Evolutionary conservation across 352 stramenopile species (phyloP), one percentile per base, ranked within the genome.

Genomic region (Blastocystis hominis): DNA sequence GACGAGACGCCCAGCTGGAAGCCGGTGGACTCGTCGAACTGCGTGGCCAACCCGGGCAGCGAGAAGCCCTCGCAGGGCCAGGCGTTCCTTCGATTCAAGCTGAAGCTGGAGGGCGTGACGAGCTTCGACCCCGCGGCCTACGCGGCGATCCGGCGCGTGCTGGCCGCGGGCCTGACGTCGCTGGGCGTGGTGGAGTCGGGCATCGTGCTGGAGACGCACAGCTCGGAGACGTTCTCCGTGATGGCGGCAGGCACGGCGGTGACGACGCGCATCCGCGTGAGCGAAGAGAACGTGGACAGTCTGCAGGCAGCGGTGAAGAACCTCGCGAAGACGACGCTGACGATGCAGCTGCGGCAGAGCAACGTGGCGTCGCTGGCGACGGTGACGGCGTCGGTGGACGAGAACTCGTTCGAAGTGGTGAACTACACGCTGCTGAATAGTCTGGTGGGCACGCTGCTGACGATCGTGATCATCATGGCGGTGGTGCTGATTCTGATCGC

Each of bases 381-480:
- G 50, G 72, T 53, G 20, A 68, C 56, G 30, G 44, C 53, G 40
- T 54, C 72, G 56, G 72, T 84, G 40, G 72, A 66, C 2, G 72
- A 84, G 46, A 66, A 34, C 17, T 84, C 72, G 40, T 84, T 84
- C 55, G 34, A 24, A 20, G 47, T 84, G 5, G 68, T 53, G 50
- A 84, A 68, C 15, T 84, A 84, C 56, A 66, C 72, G n/a, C 34
- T 84, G n/a, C 50, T 68, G 20, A 84, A 84, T 53, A 68, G 20
- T 34, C 72, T 84, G 47, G 72, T 53, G 40, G 46, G 20, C 3
- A 64, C 36, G 4, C 36, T 84, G 47, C 30, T 84, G 15, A 64
- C 68, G 34, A 24, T 84, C 20, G 55, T 84, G 38, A 61, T 84
- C 46, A 30, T 84, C 7, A 9, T 84, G 50, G 72, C 36, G 10